A percentile compares a stretch with the other conserved stretches of the same genome.
Evolutionary conservation across 140 eudicot species (phyloP).

Genomic region (Cichorium intybus): DNA sequence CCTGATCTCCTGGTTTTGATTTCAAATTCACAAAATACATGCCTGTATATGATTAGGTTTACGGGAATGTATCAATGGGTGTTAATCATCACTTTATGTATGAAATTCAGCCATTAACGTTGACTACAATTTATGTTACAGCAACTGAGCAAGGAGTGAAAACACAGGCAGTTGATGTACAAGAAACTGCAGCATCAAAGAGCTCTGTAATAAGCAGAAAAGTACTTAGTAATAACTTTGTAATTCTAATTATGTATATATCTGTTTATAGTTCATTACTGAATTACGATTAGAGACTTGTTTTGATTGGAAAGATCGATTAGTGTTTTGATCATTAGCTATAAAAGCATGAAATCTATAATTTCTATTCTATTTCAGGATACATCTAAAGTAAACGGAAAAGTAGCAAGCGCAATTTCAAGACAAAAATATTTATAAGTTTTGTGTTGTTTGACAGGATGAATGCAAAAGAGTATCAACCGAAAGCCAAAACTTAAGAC

Average conservation of each 20-base stretch:
- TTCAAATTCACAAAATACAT: too few species aligned
- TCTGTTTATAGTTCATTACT: neutral
- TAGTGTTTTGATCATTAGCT: slow-evolving; percentile 10
- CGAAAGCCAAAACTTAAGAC: too few species aligned
- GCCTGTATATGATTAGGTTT: too few species aligned
- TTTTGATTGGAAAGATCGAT: slow-evolving; percentile 6
- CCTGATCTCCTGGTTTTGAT: too few species aligned
- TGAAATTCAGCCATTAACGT: too few species aligned
- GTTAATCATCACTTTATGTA: too few species aligned
- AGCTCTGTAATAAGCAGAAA: slow-evolving; percentile 55
- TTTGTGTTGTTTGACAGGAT: slow-evolving; percentile 50
- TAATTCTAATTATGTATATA: slow-evolving; percentile 15
- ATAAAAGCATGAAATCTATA: neutral
- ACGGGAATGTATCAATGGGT: too few species aligned
- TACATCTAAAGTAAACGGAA: slow-evolving; percentile 69
- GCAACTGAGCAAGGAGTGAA: slow-evolving; percentile 38
- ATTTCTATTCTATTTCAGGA: slow-evolving; percentile 44
- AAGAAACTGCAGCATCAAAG: slow-evolving; percentile 39
- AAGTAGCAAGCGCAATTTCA: slow-evolving; percentile 65
- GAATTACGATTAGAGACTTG: slow-evolving; percentile 1
- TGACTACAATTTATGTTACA: slow-evolving; percentile 29
- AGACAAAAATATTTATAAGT: slow-evolving; percentile 44
- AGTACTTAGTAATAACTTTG: slow-evolving; percentile 44
- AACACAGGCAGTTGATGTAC: slow-evolving; percentile 31
- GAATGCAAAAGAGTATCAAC: slow-evolving; percentile 90